phyloP scores from a whole-genome alignment of 1,139 yeast genomes.

The Arxiozyma bovina region DNA sequence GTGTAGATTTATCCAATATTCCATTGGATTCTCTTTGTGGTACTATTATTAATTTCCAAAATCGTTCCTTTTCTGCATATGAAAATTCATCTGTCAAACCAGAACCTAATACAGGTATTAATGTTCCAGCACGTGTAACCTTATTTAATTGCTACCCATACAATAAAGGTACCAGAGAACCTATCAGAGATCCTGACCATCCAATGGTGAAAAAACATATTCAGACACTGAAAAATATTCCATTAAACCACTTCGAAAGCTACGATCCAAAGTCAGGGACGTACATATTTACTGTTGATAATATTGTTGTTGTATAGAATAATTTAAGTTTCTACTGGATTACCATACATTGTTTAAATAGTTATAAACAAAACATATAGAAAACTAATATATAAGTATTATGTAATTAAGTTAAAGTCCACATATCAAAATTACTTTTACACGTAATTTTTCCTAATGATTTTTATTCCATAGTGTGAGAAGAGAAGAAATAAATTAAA shows the following conservation, averaged over 20 bases:
- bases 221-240: slow-evolving; percentile 51
- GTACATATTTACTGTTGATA: slow-evolving; percentile 52
- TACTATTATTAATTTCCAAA: slow-evolving; percentile 49
- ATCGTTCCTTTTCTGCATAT: slow-evolving; percentile 50
- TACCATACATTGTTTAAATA: too few relatives aligned
- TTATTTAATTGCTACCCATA: slow-evolving; percentile 73
- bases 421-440: not conserved
- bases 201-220: slow-evolving; percentile 64
- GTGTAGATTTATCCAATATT: slow-evolving; percentile 72
- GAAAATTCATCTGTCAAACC: slow-evolving; percentile 61
- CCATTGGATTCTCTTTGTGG: slow-evolving; percentile 59
- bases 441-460: not conserved
- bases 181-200: slow-evolving; percentile 70
- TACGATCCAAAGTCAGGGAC: slow-evolving; percentile 76
- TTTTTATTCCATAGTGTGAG: too few relatives aligned
- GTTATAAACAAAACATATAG: too few relatives aligned
- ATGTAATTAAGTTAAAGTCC: too few relatives aligned
- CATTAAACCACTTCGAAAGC: slow-evolving; percentile 55
- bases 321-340: not conserved
- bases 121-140: slow-evolving; percentile 63
- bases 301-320: not conserved
- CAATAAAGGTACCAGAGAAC: slow-evolving; percentile 59
- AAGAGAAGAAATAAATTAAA: too few relatives aligned
- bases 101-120: slow-evolving; percentile 74
- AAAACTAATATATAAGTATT: too few relatives aligned